Evolutionary conservation across 139 green algal species (phyloP).

Genomic region (Marvania coccoides): DNA sequence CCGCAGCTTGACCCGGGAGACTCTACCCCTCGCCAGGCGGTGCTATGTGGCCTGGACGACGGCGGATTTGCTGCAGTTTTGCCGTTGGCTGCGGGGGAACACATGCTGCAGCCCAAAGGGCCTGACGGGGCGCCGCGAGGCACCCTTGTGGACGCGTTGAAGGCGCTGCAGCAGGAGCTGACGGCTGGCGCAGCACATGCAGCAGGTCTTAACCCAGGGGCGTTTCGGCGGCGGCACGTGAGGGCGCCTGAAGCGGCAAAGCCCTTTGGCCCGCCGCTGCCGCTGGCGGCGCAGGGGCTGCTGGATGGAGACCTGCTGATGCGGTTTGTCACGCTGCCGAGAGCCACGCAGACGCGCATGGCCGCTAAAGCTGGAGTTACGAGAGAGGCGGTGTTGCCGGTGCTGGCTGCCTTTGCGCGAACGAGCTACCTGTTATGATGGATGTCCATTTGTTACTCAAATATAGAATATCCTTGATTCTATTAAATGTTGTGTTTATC

Average conservation of each 20-base stretch:
- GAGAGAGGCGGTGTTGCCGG: not conserved
- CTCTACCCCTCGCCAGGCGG: slow-evolving; percentile 11
- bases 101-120: not conserved
- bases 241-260: slow-evolving; percentile 24
- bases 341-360: slow-evolving; percentile 16
- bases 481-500: too few species aligned
- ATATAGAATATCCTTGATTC: too few species aligned
- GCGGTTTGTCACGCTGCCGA: slow-evolving; percentile 25
- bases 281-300: slow-evolving; percentile 21
- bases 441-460: too few species aligned
- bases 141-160: slow-evolving; percentile 19
- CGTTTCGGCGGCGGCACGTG: slow-evolving; percentile 51
- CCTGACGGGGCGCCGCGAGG: slow-evolving; percentile 9
- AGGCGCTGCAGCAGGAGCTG: slow-evolving; percentile 40
- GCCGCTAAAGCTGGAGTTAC: slow-evolving; percentile 5
- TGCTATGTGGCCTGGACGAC: not conserved
- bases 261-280: not conserved
- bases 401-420: not conserved
- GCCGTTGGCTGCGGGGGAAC: slow-evolving; percentile 11
- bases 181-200: slow-evolving; percentile 32
- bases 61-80: slow-evolving; percentile 5
- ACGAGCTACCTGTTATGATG: not conserved
- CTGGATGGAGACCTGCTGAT: slow-evolving; percentile 59
- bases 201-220: slow-evolving; percentile 62
- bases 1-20: not conserved